Evolutionary conservation across 129 eudicot species (phyloP), one percentile per base, ranked within the genome.

Genomic region (Silybum marianum): DNA sequence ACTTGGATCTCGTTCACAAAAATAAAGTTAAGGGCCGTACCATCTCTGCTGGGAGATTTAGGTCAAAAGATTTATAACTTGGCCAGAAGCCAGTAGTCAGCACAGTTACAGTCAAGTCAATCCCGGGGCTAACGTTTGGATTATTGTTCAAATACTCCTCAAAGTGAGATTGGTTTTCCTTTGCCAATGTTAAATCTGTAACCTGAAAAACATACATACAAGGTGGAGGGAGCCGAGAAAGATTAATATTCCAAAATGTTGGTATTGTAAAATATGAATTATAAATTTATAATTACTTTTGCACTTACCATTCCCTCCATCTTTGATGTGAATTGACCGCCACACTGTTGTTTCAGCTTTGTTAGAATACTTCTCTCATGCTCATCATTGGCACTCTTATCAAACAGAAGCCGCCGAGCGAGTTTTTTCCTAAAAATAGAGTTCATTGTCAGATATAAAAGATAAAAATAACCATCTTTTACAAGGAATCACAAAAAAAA

Each of bases 351-450:
- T 86, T 93, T 93, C 88, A 93, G 80, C 80, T 91, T 93, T 62
- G 94, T 91, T 74, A 93, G 80, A 65, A 93, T 91, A 91, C 97
- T 93, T 87, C 98, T 89, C 86, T 93, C 97, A 66, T 91, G 97
- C 81, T 93, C 98, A 84, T 93, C 97, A 68, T 93, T 91, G 39
- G 98, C 98, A 89, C 98, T 93, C 85, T 93, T 93, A 81, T 93
- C 98, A 80, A 93, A 91, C 67, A 93, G 83, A 30, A 93, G 89
- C 66, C 98, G 87, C 30, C 97, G 90, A 21, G 98, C 97, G 65
- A 93, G 97, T 84, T 93, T 93, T 87, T 91, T 93, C 91, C 97
- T 93, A 85, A 7, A 32, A 75, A n/a, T 13, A 75, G 19, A 36
- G 44, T 70, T 6, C 54, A 69, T 12, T 8, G 16, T 84, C 73